Conservation (phyloP, 1,139 yeast genomes). For the Debaryomyces sp. region DNA sequence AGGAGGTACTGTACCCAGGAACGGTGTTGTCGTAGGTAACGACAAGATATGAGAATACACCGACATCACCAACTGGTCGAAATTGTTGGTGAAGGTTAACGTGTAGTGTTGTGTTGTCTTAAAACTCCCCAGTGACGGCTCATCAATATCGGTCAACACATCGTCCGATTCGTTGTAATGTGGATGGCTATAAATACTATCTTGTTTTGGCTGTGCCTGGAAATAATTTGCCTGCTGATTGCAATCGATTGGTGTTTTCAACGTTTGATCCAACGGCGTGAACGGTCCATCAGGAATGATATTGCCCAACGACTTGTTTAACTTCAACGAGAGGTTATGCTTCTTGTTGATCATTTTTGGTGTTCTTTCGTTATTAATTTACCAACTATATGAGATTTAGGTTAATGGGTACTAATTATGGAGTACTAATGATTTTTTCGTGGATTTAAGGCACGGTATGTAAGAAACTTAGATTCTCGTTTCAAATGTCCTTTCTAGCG, state of each 20-base stretch:
- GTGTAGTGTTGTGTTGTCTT: conserved; percentile 36
- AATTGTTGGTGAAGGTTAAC: conserved; percentile 36
- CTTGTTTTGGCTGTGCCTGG: conserved; percentile 8
- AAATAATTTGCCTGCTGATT: conserved; percentile 2
- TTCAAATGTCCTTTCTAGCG: background rate
- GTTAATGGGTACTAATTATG: conserved; percentile 3
- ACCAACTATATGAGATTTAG: background rate
- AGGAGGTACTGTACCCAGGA: conserved; percentile 46
- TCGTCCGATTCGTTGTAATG: conserved; percentile 47
- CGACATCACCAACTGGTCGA: conserved; percentile 42
- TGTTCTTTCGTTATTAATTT: background rate
- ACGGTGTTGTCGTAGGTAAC: conserved; percentile 51
- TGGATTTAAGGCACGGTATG: conserved; percentile 2
- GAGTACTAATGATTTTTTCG: background rate
- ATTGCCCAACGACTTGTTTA: conserved; percentile 31
- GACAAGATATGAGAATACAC: conserved; percentile 39
- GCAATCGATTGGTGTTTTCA: conserved; percentile 42
- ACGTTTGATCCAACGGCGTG: conserved; percentile 50
- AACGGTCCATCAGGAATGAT: conserved; percentile 35
- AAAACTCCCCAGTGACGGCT: conserved; percentile 21
- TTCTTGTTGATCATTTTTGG: conserved; percentile 29
- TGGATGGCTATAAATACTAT: conserved; percentile 31
- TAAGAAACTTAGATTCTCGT: background rate
- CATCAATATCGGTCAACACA: conserved; percentile 44
- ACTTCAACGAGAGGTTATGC: conserved; percentile 31